Evolutionary conservation across 1,284 basidiomycete species (phyloP), one percentile per base, ranked within the genome.

Genomic region (Hypsizygus ulmarius): DNA sequence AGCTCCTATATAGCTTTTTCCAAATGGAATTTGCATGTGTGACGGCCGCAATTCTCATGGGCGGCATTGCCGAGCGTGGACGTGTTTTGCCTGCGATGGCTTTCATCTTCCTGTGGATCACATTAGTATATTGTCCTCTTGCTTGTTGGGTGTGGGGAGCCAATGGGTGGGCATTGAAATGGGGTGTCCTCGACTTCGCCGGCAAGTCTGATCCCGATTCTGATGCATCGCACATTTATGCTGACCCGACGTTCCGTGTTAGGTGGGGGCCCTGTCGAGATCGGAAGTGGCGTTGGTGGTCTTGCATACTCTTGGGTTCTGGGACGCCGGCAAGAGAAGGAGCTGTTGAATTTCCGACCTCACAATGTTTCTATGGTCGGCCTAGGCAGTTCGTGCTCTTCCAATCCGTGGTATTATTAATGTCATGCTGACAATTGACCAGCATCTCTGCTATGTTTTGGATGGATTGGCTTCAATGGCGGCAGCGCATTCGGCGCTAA

Each of bases 261-360:
- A 76, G 92, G 93, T 41, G 93, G 93, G 36, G 92, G 91, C 6
- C 94, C 94, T 27, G 92, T 97, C 59, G 93, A 97, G 68, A 93
- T 97, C 56, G 88, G 88, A 41, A 93, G 90, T 48, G 94, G 94
- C 39, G 82, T 91, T 38, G 85, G 83, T 25, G 92, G 92, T 35
- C 75, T 96, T 39, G 92, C 92, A 1, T 93, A 88, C 68, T 87
- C 93, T n/a, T 91, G 84, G 87, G 81, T 86, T 19, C 74, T 90
- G 45, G 87, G 87, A 16, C 78, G 79, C 25, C 74, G 87, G 43
- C 81, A 83, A 64, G 87, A 94, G 52, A 86, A 86, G 36, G 88
- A 95, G 61, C 73, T 91, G 18, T 72, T 91, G 57, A 87, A 94
- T 60, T 97, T 94, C 75, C 84, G 93, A 53, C 94, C 94, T 7